phyloP scores from a whole-genome alignment of 495 filamentous ascomycete genomes.

The Cenococcum geophilum region DNA sequence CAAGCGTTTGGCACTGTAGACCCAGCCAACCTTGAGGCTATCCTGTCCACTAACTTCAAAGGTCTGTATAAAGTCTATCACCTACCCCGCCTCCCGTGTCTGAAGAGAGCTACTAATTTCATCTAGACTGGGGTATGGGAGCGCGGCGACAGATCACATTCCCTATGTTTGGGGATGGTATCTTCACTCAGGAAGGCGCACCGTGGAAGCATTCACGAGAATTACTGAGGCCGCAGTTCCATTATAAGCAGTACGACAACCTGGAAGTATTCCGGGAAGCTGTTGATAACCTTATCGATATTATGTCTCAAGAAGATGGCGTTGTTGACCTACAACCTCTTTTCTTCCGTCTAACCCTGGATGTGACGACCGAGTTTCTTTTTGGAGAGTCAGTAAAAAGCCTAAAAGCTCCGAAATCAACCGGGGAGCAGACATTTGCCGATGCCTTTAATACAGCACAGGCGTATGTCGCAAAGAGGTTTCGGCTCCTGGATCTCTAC shows the following conservation, averaged over 20 bases:
- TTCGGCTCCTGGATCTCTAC: too few relatives aligned
- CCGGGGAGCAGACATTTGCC: too few relatives aligned
- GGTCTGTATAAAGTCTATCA: too few relatives aligned
- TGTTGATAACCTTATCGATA: conserved; percentile 48
- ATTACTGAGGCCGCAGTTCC: conserved; percentile 77
- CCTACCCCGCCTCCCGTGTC: too few relatives aligned
- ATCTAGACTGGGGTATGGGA: too few relatives aligned
- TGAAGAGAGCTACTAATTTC: too few relatives aligned
- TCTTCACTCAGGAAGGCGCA: conserved; percentile 67
- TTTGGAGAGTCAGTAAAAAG: conserved; percentile 74
- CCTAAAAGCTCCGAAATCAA: conserved; percentile 10
- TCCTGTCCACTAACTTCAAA: too few relatives aligned
- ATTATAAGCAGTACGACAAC: conserved; percentile 71
- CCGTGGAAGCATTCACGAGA: conserved; percentile 70
- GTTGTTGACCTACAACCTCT: conserved; percentile 65
- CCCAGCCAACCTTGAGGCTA: too few relatives aligned
- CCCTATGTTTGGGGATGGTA: conserved; percentile 33
- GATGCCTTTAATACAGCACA: too few relatives aligned
- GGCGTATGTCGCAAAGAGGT: too few relatives aligned
- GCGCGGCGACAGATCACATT: neutral
- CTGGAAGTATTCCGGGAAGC: conserved; percentile 67
- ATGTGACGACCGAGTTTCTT: conserved; percentile 78
- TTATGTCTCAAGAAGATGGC: conserved; percentile 24
- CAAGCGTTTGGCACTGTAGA: too few relatives aligned
- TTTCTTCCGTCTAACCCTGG: conserved; percentile 76